A percentile compares a stretch with the other conserved stretches of the same genome.
Conservation (phyloP, 2,329 filamentous ascomycete genomes). For the Alternaria longipes region DNA sequence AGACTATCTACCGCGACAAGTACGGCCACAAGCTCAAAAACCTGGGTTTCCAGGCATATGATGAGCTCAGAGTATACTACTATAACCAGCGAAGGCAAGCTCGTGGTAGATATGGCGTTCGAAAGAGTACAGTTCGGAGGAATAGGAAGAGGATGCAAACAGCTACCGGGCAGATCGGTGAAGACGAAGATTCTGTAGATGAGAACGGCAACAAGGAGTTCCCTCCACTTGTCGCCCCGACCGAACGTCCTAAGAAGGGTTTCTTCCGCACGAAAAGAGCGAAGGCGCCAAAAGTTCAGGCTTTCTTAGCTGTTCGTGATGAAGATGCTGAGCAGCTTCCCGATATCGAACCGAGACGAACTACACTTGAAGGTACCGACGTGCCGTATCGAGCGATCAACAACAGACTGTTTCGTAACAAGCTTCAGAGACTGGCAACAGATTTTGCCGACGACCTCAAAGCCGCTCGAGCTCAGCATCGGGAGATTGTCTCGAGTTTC, state of each 20-base stretch:
- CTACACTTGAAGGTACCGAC: conserved; percentile 40
- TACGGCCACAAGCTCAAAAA: conserved; percentile 57
- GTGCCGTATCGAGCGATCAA: conserved; percentile 42
- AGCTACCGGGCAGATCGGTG: conserved; percentile 29
- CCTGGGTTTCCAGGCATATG: conserved; percentile 42
- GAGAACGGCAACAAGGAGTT: conserved; percentile 25
- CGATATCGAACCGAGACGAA: conserved; percentile 19
- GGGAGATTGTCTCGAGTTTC: conserved; percentile 53
- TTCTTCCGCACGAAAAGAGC: conserved; percentile 39
- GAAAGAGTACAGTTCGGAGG: conserved; percentile 39
- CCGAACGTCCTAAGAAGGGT: conserved; percentile 40
- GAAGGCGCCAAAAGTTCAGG: conserved; percentile 33
- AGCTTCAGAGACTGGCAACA: conserved; percentile 37
- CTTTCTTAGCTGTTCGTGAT: conserved; percentile 40
- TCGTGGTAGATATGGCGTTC: conserved; percentile 39
- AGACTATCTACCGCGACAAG: conserved; percentile 78
- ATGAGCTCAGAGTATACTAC: conserved; percentile 40
- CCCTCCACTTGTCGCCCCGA: conserved; percentile 27
- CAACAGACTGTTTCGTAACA: conserved; percentile 40
- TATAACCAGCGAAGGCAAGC: conserved; percentile 36
- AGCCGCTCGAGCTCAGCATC: conserved; percentile 46
- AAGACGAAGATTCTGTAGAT: conserved; percentile 29
- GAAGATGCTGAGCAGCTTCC: conserved; percentile 10
- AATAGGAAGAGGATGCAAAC: conserved; percentile 38
- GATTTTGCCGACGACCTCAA: conserved; percentile 54